Evolutionary conservation across 768 basidiomycete species (phyloP), one percentile per base, ranked within the genome.

Genomic region (Cystofilobasidium bisporidii): DNA sequence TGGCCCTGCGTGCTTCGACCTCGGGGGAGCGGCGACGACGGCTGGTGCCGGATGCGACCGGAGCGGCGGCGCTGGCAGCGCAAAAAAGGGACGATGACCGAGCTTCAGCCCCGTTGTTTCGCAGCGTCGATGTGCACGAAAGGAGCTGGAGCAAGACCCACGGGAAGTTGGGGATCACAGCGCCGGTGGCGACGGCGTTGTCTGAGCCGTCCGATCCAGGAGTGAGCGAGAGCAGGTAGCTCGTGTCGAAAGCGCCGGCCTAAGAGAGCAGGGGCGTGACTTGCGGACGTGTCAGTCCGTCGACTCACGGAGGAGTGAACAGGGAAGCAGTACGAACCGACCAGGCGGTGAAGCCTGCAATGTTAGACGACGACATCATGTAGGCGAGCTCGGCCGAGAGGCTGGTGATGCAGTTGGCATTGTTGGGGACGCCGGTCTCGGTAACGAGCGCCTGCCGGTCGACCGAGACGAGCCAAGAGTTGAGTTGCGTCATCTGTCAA

Each of bases 371-470:
- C 68, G 80, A 77, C 12, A 73, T 72, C 58, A 83, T 77, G 71
- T 77, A 82, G 1, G 80, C 78, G 26, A 84, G 78, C 66, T 82
- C 78, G 43, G 76, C 70, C 22, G 56, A 66, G 18, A 84, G 73
- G 64, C 24, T 72, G 83, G 82, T 40, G 80, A 80, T 73, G 82
- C 81, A 50, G 6, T 48, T 53, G 12, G 78, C 78, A 22, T 79
- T 73, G 70, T 84, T 79, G 17, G 83, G 83, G 22, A 83, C 84
- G 45, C 84, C 84, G 1, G 83, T 84, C 72, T 85, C 84, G 14
- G 83, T 82, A 73, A 84, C 81, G 71, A 86, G 76, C 0, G 83
- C 84, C 71, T 83, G 81, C 22, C 84, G 78, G 2, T 78, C 78
- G 57, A 83, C 80, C 58, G 73, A 72, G 75, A 77, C 76, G 71